phyloP scores from a whole-genome alignment of 2,329 filamentous ascomycete genomes.

The Hypoxylon sp. region DNA sequence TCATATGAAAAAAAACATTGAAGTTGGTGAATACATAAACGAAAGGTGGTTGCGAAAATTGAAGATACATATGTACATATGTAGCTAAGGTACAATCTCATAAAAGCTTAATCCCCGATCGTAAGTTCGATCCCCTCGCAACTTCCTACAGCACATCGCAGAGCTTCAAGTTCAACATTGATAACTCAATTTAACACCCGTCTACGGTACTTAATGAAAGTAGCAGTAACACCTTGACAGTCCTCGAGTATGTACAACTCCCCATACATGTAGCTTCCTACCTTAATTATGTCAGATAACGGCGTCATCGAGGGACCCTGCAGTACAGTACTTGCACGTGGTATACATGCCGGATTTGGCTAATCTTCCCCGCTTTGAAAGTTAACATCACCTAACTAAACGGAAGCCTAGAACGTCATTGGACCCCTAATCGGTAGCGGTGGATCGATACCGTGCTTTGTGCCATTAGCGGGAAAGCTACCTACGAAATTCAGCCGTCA shows the following conservation, averaged over 20 bases:
- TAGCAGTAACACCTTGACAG: constrained; percentile 17
- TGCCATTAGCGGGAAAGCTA: constrained; percentile 2
- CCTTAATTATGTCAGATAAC: constrained; percentile 1
- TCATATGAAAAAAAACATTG: constrained; percentile 1
- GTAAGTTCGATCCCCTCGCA: neutral
- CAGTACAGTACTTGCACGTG: constrained; percentile 41
- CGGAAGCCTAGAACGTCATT: constrained; percentile 40
- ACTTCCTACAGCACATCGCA: neutral
- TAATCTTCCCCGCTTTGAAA: constrained; percentile 34
- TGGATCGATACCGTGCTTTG: neutral
- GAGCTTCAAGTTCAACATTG: neutral
- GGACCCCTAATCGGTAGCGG: constrained; percentile 22
- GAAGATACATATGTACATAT: neutral
- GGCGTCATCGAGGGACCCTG: constrained; percentile 41
- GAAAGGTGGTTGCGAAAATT: constrained; percentile 3
- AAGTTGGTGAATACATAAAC: constrained; percentile 13
- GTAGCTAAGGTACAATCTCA: neutral
- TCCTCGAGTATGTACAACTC: constrained; percentile 23
- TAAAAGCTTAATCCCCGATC: constrained; percentile 22
- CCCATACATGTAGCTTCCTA: neutral
- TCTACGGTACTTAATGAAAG: constrained; percentile 8
- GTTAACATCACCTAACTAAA: constrained; percentile 27
- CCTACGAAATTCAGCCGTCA: constrained; percentile 39
- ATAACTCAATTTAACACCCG: neutral
- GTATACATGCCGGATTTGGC: constrained; percentile 24